Evolutionary conservation across 2,329 filamentous ascomycete species (phyloP).

Genomic region (Periconia macrospinosa): DNA sequence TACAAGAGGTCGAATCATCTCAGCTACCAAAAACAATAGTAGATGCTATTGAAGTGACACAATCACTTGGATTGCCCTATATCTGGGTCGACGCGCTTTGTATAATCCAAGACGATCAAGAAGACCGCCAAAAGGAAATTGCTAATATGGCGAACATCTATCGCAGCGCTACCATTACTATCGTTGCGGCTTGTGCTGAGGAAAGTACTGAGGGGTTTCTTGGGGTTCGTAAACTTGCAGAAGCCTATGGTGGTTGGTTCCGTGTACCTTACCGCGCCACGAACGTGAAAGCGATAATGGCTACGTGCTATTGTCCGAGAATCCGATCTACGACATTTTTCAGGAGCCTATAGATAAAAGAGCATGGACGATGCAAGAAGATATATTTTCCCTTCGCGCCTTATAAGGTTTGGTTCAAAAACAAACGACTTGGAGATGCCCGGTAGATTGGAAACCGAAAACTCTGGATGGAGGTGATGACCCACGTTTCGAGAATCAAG

Average conservation of each 20-base stretch:
- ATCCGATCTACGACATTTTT: neutral
- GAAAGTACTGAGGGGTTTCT: slow-evolving; percentile 1
- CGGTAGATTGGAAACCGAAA: too few relatives aligned
- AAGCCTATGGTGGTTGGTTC: too few relatives aligned
- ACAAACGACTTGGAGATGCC: too few relatives aligned
- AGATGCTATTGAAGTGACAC: neutral
- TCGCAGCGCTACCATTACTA: neutral
- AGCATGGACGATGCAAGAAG: neutral
- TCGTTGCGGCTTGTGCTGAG: neutral
- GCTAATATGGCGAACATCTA: slow-evolving; percentile 20
- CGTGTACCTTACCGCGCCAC: too few relatives aligned
- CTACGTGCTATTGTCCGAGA: too few relatives aligned
- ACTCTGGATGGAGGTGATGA: too few relatives aligned
- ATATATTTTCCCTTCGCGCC: neutral
- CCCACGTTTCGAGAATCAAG: too few relatives aligned
- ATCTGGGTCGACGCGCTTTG: slow-evolving; percentile 13
- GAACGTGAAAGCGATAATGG: too few relatives aligned
- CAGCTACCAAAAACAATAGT: neutral
- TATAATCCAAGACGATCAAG: slow-evolving; percentile 30
- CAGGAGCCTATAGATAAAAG: neutral
- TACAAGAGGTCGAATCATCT: neutral
- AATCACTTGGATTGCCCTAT: slow-evolving; percentile 1
- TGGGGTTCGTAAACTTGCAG: too few relatives aligned
- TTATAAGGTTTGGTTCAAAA: too few relatives aligned
- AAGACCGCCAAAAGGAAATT: slow-evolving; percentile 43